Evolutionary conservation across 306 rosid species (phyloP).

Genomic region (Glycyrrhiza uralensis): DNA sequence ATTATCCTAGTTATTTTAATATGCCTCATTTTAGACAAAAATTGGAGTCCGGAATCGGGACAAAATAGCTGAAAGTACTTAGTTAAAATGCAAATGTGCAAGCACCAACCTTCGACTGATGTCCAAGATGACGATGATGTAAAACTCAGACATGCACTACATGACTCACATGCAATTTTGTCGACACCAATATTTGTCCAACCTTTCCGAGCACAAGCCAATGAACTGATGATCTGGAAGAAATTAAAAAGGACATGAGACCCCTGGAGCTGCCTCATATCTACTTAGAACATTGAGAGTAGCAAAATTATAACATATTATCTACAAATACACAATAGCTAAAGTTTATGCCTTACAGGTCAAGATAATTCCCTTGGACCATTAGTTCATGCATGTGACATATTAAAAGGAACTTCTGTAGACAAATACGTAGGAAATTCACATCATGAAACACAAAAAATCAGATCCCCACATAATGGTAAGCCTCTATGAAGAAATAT

Average conservation of each 20-base stretch:
- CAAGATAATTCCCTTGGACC: neutral
- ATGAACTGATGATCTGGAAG: slow-evolving; percentile 63
- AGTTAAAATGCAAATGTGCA: slow-evolving; percentile 28
- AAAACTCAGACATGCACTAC: slow-evolving; percentile 62
- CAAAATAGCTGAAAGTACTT: neutral
- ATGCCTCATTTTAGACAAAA: slow-evolving; percentile 19
- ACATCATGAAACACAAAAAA: neutral
- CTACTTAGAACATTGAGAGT: neutral
- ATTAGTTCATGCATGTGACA: slow-evolving; percentile 1
- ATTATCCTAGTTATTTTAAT: slow-evolving; percentile 7
- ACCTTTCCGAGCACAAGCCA: slow-evolving; percentile 94
- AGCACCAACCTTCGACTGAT: slow-evolving; percentile 69
- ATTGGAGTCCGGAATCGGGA: neutral
- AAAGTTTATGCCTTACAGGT: neutral
- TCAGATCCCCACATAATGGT: neutral
- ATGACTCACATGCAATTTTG: slow-evolving; percentile 85
- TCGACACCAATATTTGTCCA: slow-evolving; percentile 85
- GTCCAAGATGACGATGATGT: slow-evolving; percentile 60
- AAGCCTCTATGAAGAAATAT: neutral
- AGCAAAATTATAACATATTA: slow-evolving; percentile 17
- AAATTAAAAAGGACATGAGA: slow-evolving; percentile 26
- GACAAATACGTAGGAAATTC: neutral
- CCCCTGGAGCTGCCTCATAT: slow-evolving; percentile 19
- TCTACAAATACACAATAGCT: neutral
- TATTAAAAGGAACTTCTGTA: neutral